These are phyloP conservation scores for Endocarpon pusillum DNA, from an alignment of 495 filamentous ascomycete species.

Conservation along the genomic window DNA sequence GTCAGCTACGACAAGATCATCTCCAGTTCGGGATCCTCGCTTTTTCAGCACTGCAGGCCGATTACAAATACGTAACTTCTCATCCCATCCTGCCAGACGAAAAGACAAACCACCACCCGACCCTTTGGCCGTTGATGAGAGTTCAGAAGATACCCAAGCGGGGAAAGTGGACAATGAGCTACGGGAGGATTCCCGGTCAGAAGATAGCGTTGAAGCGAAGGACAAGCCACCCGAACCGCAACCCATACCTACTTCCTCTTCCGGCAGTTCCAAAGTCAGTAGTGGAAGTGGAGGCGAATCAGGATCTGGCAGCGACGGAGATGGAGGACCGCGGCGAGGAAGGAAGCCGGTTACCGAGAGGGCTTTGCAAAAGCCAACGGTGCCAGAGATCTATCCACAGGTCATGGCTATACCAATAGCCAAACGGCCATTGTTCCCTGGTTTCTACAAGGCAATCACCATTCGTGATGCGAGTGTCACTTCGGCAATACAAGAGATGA, in stretches of 20 bases:
- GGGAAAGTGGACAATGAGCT: constrained; percentile 25
- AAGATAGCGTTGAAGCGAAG: constrained; percentile 21
- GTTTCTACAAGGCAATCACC: constrained; percentile 97
- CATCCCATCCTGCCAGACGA: constrained; percentile 22
- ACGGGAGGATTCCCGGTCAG: constrained; percentile 20
- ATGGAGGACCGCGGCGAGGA: constrained; percentile 36
- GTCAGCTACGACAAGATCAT: background rate
- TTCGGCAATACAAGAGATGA: constrained; percentile 83
- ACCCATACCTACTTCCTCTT: constrained; percentile 29
- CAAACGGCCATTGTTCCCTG: constrained; percentile 86
- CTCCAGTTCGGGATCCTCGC: no score
- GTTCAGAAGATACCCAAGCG: constrained; percentile 14
- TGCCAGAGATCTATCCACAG: constrained; percentile 93
- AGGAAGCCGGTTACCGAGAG: constrained; percentile 50
- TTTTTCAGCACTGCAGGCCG: background rate
- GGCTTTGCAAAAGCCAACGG: constrained; percentile 65
- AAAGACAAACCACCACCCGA: constrained; percentile 29
- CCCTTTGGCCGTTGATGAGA: constrained; percentile 19
- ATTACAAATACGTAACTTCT: constrained; percentile 12
- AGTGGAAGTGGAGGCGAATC: constrained; percentile 32
- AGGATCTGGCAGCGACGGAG: constrained; percentile 31
- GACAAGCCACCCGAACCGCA: constrained; percentile 25
- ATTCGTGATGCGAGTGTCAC: constrained; percentile 82
- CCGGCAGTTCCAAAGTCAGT: constrained; percentile 21
- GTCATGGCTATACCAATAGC: constrained; percentile 98